A percentile compares a stretch with the other conserved stretches of the same genome.
Conservation (phyloP, 1,139 yeast genomes). For the Debaryomyces subglobosus region DNA sequence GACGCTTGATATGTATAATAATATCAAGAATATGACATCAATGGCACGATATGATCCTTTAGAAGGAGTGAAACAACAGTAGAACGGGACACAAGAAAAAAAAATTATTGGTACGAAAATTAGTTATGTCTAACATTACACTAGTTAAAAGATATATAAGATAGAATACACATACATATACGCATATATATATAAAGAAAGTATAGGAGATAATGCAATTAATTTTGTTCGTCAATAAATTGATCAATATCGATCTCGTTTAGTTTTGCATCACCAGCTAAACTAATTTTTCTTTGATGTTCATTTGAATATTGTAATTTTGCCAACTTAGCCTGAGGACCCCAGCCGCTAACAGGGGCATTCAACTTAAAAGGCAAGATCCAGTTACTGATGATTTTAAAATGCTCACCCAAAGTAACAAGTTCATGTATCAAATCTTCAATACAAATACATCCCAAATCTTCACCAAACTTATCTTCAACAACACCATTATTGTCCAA, state of each 20-base stretch:
- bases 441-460: conserved; percentile 71
- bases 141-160: background rate
- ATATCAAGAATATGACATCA: background rate
- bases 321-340: conserved; percentile 59
- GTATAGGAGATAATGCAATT: conserved; percentile 13
- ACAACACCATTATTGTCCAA: conserved; percentile 74
- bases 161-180: background rate
- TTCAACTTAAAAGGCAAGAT: conserved; percentile 69
- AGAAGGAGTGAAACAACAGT: no score
- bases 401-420: conserved; percentile 60
- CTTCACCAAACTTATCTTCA: conserved; percentile 69
- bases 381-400: conserved; percentile 62
- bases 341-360: conserved; percentile 75
- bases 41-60: background rate
- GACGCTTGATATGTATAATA: background rate
- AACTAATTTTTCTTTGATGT: conserved; percentile 51
- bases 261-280: conserved; percentile 66
- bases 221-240: conserved; percentile 65
- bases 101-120: background rate
- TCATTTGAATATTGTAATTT: conserved; percentile 48
- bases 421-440: conserved; percentile 80
- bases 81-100: background rate
- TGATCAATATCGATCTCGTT: conserved; percentile 71
- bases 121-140: background rate
- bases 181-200: conserved; percentile 1